Evolutionary conservation across 2,329 filamentous ascomycete genomes (phyloP).

Genomic region (Cytospora piceicola): DNA sequence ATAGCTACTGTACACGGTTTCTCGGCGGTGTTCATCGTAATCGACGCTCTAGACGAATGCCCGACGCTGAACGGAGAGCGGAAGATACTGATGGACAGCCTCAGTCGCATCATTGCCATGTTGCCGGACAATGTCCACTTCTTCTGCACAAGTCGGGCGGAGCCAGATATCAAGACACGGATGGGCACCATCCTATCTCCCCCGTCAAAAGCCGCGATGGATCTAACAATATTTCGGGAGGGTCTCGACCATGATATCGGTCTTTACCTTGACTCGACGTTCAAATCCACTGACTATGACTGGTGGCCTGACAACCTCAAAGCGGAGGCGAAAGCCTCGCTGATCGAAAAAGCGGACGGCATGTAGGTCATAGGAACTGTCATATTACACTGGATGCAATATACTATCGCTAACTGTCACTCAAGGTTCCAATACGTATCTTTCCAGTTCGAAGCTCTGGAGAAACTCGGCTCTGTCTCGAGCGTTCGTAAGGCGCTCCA

Average conservation of each 20-base stretch:
- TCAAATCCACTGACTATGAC: background rate
- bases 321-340: background rate
- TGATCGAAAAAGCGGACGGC: background rate
- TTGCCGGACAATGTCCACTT: background rate
- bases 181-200: background rate
- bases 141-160: constrained; percentile 4
- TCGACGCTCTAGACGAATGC: constrained; percentile 8
- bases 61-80: background rate
- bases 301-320: background rate
- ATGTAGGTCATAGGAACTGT: background rate
- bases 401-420: background rate
- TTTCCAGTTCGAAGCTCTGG: background rate
- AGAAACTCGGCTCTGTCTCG: background rate
- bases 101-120: background rate
- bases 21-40: background rate
- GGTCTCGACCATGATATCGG: background rate
- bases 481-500: background rate
- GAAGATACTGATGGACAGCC: background rate
- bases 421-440: constrained; percentile 2
- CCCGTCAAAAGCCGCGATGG: background rate
- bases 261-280: background rate
- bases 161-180: background rate
- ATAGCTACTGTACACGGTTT: background rate
- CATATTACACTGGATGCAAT: fast-evolving
- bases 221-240: background rate